phyloP scores from a whole-genome alignment of 768 basidiomycete species.

The Hemileccinum impolitum region DNA sequence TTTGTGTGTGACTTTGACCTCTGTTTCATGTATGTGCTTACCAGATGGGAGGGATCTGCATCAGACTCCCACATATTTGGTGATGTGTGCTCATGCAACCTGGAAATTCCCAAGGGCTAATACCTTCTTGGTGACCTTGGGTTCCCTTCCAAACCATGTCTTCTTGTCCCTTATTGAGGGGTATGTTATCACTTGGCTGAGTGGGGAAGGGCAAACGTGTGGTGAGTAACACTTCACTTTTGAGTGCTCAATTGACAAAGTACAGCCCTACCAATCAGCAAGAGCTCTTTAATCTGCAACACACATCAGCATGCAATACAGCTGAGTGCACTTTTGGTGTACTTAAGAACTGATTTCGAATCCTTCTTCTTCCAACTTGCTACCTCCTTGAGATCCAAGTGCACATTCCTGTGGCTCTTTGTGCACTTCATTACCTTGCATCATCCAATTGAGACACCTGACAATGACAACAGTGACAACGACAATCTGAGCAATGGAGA shows the following conservation, averaged over 20 bases:
- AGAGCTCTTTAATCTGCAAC: neutral
- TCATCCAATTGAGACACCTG: neutral
- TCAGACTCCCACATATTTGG: slow-evolving; percentile 34
- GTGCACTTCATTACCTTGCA: neutral
- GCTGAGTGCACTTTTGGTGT: neutral
- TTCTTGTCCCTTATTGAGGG: neutral
- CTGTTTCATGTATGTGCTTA: slow-evolving; percentile 35
- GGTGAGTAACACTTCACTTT: no score
- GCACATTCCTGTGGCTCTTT: neutral
- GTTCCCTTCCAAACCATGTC: no score
- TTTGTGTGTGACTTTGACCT: slow-evolving; percentile 34
- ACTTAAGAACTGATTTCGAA: neutral
- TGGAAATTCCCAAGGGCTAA: neutral
- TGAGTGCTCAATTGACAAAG: no score
- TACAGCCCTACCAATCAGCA: neutral
- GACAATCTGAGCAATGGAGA: neutral
- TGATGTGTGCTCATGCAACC: neutral
- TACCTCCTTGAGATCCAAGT: neutral
- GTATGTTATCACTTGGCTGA: neutral
- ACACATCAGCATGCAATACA: neutral
- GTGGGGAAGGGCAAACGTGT: neutral
- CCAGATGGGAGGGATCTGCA: slow-evolving; percentile 41
- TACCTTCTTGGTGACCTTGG: neutral
- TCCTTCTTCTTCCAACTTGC: neutral
- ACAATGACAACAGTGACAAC: neutral